Base-by-base conservation (phyloP, 306 rosid species). In the Inga leiocalycina region DNA sequence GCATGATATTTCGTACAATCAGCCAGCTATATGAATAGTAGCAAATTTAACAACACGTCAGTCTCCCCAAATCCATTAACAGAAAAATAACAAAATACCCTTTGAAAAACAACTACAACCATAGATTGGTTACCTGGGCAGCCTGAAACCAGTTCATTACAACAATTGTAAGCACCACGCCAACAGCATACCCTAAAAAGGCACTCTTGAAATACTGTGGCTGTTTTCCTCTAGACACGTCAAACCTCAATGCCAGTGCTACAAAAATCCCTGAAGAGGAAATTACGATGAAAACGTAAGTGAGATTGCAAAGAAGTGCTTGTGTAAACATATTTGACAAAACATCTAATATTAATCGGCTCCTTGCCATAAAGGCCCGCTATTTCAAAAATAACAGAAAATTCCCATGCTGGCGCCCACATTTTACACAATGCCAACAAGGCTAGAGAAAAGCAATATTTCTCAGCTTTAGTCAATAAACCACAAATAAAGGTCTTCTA, bases 111-210 rank as follows among this genome's bases (percentile, higher is more conserved):
- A 52, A 52, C 43, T 39, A 39, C 43, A 48, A 62, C 79, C 76
- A 87, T 46, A 61, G 49, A 81, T 68, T 72, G 73, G 81, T 93
- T 85, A 91, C 99, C 99, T 97, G 99, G 14, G 99, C 99, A 70
- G 99, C 98, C 88, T 94, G 98, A 91, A 92, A 97, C 99, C 99
- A 97, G 89, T 97, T 97, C 98, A 97, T 97, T 71, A 97, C 98
- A 65, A 94, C 59, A 76, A 97, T 97, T 62, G 99, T 97, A 52
- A 97, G 98, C 79, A 88, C 92, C 91, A 97, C 22, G 71, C 99
- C 99, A 77, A 48, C 67, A 3, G 91, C 49, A 85, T 97, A 97
- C 86, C 99, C 99, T 80, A 89, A 17, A 89, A 94, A 97, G 59
- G 99, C 97, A 87, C 99, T 97, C 83, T 82, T 97, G 80, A 97